Conservation (phyloP, 768 basidiomycete genomes). For the Dacryopinax primogenitus region DNA sequence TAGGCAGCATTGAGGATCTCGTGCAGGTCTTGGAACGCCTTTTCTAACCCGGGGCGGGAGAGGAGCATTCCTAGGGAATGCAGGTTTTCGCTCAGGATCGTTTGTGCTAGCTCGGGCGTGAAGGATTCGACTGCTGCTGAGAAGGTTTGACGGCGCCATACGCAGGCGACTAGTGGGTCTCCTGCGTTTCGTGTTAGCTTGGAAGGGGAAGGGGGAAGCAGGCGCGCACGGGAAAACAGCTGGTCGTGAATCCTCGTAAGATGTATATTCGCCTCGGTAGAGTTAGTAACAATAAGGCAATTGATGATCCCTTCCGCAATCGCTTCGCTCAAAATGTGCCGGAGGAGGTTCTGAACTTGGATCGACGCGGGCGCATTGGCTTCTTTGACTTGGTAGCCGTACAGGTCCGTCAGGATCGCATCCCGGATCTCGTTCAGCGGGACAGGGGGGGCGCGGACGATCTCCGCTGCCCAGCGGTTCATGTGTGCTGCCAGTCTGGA, state of each 20-base stretch:
- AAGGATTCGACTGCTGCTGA: constrained; percentile 70
- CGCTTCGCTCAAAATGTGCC: constrained; percentile 67
- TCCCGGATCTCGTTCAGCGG: constrained; percentile 42
- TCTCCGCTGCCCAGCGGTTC: constrained; percentile 78
- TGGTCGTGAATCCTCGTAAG: constrained; percentile 80
- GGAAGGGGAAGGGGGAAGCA: neutral
- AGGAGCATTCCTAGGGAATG: constrained; percentile 50
- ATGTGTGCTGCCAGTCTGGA: constrained; percentile 69
- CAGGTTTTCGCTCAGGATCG: constrained; percentile 60
- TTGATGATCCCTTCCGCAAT: constrained; percentile 66
- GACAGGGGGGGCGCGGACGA: constrained; percentile 45
- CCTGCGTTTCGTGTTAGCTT: constrained; percentile 33
- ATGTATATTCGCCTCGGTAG: constrained; percentile 69
- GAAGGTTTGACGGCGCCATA: constrained; percentile 84
- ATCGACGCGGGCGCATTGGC: constrained; percentile 43
- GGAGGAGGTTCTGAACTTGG: constrained; percentile 54
- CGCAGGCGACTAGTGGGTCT: constrained; percentile 75
- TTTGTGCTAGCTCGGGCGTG: constrained; percentile 53
- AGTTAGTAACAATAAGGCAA: constrained; percentile 75
- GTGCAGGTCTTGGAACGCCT: constrained; percentile 36
- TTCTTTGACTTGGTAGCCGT: constrained; percentile 37
- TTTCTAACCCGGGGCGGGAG: constrained; percentile 25
- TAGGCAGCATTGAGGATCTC: constrained; percentile 60
- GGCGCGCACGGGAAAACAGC: constrained; percentile 59
- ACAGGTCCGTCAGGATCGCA: constrained; percentile 48